phyloP scores from a whole-genome alignment of 2,329 filamentous ascomycete species.

The Fusarium sp. region DNA sequence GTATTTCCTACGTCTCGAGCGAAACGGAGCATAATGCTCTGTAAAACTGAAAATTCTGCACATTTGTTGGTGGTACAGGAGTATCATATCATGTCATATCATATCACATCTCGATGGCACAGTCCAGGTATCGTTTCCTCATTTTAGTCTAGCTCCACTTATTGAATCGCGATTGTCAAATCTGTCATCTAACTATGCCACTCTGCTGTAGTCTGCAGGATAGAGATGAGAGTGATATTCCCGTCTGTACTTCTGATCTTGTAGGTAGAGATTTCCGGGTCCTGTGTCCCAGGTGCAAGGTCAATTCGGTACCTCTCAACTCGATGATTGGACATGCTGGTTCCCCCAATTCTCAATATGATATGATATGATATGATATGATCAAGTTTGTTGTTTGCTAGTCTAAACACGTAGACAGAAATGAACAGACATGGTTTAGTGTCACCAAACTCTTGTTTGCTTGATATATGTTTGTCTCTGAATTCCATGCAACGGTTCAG shows the following conservation, averaged over 20 bases:
- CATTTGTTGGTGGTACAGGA: not conserved
- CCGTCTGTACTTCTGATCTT: not conserved
- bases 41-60: not conserved
- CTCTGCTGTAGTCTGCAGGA: not conserved
- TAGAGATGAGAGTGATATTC: not conserved
- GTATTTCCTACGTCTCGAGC: not conserved
- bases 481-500: not conserved
- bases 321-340: not conserved
- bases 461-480: not conserved
- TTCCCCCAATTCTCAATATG: not conserved
- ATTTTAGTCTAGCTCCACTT: not conserved
- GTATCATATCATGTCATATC: constrained; percentile 22
- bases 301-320: not conserved
- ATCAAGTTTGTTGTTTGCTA: not conserved
- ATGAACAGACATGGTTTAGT: not conserved
- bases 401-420: not conserved
- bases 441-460: not conserved
- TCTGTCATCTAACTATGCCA: not conserved
- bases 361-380: not conserved
- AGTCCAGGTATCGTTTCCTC: not conserved
- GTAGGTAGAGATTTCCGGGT: not conserved
- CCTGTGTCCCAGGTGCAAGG: not conserved
- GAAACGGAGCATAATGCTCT: not conserved
- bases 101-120: not conserved
- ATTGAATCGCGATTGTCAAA: constrained; percentile 1